Percentiles rank a stretch among this genome's conserved stretches.
Evolutionary conservation across 2,329 filamentous ascomycete genomes (phyloP).

Genomic region (Celoporthe dispersa): DNA sequence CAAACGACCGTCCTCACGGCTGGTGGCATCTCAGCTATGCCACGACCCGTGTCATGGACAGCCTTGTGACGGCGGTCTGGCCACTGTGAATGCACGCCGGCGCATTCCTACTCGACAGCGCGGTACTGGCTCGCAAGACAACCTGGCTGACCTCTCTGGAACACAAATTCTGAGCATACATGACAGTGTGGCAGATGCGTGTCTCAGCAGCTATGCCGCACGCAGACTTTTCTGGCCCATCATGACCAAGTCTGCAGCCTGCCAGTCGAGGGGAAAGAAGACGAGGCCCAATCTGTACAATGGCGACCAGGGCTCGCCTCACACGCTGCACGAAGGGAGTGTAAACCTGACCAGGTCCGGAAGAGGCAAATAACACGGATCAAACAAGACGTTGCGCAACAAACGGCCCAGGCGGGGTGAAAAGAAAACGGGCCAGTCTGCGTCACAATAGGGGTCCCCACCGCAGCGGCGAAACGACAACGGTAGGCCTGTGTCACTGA

Average conservation of each 20-base stretch:
- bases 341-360: constrained; percentile 15
- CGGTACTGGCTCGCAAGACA: background rate
- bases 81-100: constrained; percentile 8
- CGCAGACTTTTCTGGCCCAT: background rate
- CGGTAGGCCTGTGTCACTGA: constrained; percentile 10
- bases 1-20: constrained; percentile 7
- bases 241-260: constrained; percentile 9
- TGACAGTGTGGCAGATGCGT: constrained; percentile 12
- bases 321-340: constrained; percentile 14
- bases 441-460: constrained; percentile 1
- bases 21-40: constrained; percentile 12
- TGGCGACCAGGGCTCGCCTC: constrained; percentile 10
- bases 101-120: background rate
- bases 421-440: constrained; percentile 14
- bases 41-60: constrained; percentile 4
- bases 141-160: background rate
- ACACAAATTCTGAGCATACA: constrained; percentile 4
- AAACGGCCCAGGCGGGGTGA: constrained; percentile 13
- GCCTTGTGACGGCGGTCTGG: background rate
- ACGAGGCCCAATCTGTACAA: background rate
- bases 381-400: constrained; percentile 1
- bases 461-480: constrained; percentile 15
- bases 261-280: background rate
- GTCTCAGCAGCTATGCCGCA: constrained; percentile 19
- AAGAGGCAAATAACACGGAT: background rate